phyloP scores from a whole-genome alignment of 768 basidiomycete species.

The Suillus subluteus region DNA sequence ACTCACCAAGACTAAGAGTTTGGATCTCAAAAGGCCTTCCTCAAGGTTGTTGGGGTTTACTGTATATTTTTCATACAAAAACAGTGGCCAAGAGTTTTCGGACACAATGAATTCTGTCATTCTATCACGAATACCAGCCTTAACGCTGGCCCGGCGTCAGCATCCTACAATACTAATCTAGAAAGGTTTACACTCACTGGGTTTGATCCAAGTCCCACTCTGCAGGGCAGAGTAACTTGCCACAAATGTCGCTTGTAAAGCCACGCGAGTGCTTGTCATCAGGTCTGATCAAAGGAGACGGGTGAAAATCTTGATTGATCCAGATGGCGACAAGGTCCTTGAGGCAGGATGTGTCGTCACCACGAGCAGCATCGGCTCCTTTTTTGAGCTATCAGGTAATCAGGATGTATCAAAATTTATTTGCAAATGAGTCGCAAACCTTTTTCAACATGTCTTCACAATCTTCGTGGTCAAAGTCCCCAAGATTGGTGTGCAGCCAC shows the following conservation, averaged over 20 bases:
- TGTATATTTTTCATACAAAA: not conserved
- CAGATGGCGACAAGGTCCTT: not conserved
- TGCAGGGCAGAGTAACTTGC: constrained; percentile 1
- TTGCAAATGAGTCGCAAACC: too few species aligned
- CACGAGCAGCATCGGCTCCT: not conserved
- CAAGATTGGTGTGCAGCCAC: too few species aligned
- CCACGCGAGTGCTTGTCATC: not conserved
- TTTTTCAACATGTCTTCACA: too few species aligned
- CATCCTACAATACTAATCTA: not conserved
- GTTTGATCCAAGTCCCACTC: not conserved
- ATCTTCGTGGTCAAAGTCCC: too few species aligned
- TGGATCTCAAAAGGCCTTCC: not conserved
- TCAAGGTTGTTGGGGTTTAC: not conserved
- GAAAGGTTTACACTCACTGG: not conserved
- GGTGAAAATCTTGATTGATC: not conserved
- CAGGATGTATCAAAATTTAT: too few species aligned
- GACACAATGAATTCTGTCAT: constrained; percentile 14
- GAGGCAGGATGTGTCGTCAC: not conserved
- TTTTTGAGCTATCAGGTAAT: too few species aligned
- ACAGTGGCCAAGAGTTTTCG: constrained; percentile 16
- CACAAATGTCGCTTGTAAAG: not conserved
- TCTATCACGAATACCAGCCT: constrained; percentile 11
- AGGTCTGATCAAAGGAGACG: not conserved
- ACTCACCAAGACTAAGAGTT: not conserved
- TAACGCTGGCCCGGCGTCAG: not conserved